A percentile compares a stretch with the other conserved stretches of the same genome.
phyloP scores from a whole-genome alignment of 73 alveolate genomes.

The Stentor roeselii region DNA sequence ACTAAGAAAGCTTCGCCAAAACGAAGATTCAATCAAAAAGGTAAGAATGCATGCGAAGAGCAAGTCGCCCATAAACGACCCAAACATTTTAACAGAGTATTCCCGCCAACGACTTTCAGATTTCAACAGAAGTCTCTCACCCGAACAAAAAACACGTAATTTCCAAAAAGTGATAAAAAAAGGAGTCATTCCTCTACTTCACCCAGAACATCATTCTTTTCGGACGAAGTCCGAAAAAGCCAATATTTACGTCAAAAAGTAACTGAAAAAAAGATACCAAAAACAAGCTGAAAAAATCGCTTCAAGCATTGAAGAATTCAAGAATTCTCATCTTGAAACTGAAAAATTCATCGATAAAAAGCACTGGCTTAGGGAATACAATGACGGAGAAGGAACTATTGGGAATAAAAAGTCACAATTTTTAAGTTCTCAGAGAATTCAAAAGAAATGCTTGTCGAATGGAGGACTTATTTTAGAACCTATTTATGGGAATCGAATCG shows the following conservation, averaged over 20 bases:
- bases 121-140: background rate
- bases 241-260: background rate
- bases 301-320: background rate
- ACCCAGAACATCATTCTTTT: background rate
- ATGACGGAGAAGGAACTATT: background rate
- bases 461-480: background rate
- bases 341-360: background rate
- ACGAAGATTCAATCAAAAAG: no score
- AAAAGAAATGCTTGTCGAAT: background rate
- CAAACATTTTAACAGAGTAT: background rate
- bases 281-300: background rate
- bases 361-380: background rate
- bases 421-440: background rate
- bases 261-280: background rate
- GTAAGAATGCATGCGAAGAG: no score
- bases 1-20: no score
- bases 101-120: background rate
- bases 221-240: background rate
- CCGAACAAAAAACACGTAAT: background rate
- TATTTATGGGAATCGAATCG: background rate
- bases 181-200: background rate
- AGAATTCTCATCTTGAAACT: background rate
- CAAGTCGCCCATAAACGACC: no score
- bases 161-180: background rate
- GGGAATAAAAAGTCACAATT: background rate